Conservation (phyloP, 2,329 filamentous ascomycete genomes). For the Emericellopsis atlantica region DNA sequence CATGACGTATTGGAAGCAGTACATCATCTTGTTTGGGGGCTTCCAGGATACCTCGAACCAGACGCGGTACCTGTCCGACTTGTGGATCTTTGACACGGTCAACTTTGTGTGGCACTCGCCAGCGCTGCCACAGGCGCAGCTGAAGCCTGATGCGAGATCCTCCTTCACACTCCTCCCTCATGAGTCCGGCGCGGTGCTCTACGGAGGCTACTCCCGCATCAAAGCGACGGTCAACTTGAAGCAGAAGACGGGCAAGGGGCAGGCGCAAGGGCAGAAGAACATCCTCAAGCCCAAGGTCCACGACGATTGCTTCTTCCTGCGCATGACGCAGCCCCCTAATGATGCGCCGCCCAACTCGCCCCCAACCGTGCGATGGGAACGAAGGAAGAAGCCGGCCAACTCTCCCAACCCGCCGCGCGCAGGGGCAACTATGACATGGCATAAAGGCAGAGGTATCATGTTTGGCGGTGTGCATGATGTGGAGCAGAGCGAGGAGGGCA, state of each 20-base stretch:
- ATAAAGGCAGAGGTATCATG: conserved; percentile 83
- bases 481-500: conserved; percentile 82
- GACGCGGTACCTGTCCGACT: conserved; percentile 83
- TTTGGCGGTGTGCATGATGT: conserved; percentile 95
- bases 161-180: conserved; percentile 89
- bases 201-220: conserved; percentile 85
- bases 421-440: conserved; percentile 85
- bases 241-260: conserved; percentile 42
- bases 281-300: conserved; percentile 80
- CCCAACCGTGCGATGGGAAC: conserved; percentile 79
- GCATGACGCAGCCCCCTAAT: conserved; percentile 58
- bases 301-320: conserved; percentile 88
- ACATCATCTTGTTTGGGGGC: conserved; percentile 88
- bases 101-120: conserved; percentile 79
- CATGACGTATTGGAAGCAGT: conserved; percentile 96
- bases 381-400: conserved; percentile 84
- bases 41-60: conserved; percentile 95
- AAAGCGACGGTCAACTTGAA: conserved; percentile 59
- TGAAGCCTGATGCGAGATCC: conserved; percentile 82
- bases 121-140: conserved; percentile 59
- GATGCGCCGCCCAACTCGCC: conserved; percentile 54
- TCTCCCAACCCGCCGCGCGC: conserved; percentile 71
- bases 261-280: conserved; percentile 51
- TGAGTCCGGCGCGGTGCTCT: conserved; percentile 79
- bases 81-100: conserved; percentile 91